phyloP scores from a whole-genome alignment of 83 land plant genomes.

The Thuja plicata region DNA sequence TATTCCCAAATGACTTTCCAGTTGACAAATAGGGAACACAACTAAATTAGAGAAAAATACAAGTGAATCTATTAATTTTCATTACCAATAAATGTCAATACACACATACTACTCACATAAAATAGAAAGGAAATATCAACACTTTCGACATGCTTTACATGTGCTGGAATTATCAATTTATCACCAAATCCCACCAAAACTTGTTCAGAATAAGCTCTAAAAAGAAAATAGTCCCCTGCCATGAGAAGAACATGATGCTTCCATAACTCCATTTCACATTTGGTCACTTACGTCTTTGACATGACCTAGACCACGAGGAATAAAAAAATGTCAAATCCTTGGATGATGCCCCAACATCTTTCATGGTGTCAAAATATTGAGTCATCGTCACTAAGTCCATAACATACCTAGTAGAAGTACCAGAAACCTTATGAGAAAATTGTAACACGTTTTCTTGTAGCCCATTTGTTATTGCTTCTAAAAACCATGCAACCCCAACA shows the following conservation, averaged over 20 bases:
- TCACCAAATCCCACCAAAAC: neutral
- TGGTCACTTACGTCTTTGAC: constrained; percentile 76
- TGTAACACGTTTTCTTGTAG: constrained; percentile 83
- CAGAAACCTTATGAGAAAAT: constrained; percentile 80
- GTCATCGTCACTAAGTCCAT: constrained; percentile 96
- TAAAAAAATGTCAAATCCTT: constrained; percentile 87
- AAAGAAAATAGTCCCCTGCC: constrained; percentile 44
- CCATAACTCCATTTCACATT: constrained; percentile 83
- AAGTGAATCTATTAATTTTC: neutral
- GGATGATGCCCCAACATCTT: constrained; percentile 83
- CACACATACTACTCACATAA: neutral
- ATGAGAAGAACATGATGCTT: constrained; percentile 39
- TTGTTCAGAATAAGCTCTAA: neutral
- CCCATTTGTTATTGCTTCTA: constrained; percentile 95
- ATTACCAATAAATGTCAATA: neutral
- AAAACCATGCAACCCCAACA: constrained; percentile 83
- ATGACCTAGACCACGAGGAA: constrained; percentile 98
- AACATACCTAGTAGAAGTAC: constrained; percentile 83
- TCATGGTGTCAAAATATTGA: constrained; percentile 96
- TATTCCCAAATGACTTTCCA: neutral
- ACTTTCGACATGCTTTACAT: neutral
- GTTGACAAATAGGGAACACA: neutral
- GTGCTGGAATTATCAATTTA: neutral
- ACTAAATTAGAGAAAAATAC: neutral
- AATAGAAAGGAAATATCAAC: neutral